Evolutionary conservation across 345 rosid species (phyloP).

Genomic region (Eucalyptus melliodora): DNA sequence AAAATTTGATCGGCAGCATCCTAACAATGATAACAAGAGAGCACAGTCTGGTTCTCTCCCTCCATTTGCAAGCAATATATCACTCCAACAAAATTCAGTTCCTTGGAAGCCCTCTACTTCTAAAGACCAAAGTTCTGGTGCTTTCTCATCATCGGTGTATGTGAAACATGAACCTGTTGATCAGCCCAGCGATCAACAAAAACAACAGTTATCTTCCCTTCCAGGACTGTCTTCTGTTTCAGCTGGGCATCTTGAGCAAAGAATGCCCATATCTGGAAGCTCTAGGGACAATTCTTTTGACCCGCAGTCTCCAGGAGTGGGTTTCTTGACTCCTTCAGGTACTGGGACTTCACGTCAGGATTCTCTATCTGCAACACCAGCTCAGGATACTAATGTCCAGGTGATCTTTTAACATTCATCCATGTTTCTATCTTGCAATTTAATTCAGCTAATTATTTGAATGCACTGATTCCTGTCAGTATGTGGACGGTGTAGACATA

Average conservation of each 20-base stretch:
- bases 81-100: constrained; percentile 33
- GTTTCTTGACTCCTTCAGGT: constrained; percentile 22
- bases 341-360: constrained; percentile 25
- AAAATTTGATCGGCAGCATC: constrained; percentile 61
- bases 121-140: constrained; percentile 33
- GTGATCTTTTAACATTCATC: constrained; percentile 19
- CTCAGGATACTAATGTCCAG: constrained; percentile 35
- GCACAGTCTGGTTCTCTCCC: constrained; percentile 35
- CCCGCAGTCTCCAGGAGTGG: constrained; percentile 49
- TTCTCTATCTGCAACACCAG: constrained; percentile 26
- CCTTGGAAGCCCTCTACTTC: constrained; percentile 42
- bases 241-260: constrained; percentile 20
- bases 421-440: not conserved
- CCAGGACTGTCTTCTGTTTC: constrained; percentile 13
- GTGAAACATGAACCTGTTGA: constrained; percentile 64
- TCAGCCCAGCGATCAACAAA: constrained; percentile 44
- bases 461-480: not conserved
- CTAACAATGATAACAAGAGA: constrained; percentile 42
- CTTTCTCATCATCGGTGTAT: constrained; percentile 28
- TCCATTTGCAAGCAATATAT: constrained; percentile 33
- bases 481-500: not conserved
- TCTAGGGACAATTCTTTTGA: constrained; percentile 45
- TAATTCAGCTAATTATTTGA: not conserved
- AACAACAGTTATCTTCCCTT: constrained; percentile 12
- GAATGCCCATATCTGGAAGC: constrained; percentile 23